Percentiles rank a stretch among this genome's conserved stretches.
These are phyloP conservation scores for Fraxinus excelsior DNA, from an alignment of 257 asterid species.

Conservation along the genomic window DNA sequence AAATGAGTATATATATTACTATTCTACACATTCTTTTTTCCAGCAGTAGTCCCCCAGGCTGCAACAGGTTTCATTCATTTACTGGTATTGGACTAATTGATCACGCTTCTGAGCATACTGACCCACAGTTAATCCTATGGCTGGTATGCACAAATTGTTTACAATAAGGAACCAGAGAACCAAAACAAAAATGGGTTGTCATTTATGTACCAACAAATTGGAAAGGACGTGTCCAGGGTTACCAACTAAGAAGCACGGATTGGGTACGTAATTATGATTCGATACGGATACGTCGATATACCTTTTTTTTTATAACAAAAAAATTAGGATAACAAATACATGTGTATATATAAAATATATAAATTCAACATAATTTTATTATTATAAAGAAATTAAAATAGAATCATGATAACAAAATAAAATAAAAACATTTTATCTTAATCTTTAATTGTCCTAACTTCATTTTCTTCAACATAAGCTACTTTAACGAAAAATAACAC, in stretches of 20 bases:
- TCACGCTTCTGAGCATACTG: not conserved
- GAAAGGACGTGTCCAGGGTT: not conserved
- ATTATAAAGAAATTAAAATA: too few species aligned
- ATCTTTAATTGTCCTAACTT: too few species aligned
- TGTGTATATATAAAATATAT: too few species aligned
- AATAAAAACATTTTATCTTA: too few species aligned
- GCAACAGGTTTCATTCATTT: not conserved
- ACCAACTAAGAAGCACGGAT: not conserved
- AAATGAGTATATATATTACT: not conserved
- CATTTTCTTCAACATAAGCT: too few species aligned
- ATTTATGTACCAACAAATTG: not conserved
- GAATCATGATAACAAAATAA: too few species aligned
- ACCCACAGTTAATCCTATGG: not conserved
- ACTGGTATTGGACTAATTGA: not conserved
- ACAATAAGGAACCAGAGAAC: not conserved
- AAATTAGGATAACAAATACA: too few species aligned
- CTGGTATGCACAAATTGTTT: not conserved
- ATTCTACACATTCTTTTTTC: not conserved
- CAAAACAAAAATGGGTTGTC: not conserved
- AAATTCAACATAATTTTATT: too few species aligned
- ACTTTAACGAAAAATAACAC: too few species aligned
- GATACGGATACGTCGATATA: too few species aligned
- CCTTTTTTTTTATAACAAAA: too few species aligned
- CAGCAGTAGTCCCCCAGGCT: not conserved
- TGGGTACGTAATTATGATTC: too few species aligned